Percentiles rank a stretch among this genome's conserved stretches.
These are phyloP conservation scores for Claviceps sp. DNA, from an alignment of 2,329 filamentous ascomycete species.

Conservation along the genomic window DNA sequence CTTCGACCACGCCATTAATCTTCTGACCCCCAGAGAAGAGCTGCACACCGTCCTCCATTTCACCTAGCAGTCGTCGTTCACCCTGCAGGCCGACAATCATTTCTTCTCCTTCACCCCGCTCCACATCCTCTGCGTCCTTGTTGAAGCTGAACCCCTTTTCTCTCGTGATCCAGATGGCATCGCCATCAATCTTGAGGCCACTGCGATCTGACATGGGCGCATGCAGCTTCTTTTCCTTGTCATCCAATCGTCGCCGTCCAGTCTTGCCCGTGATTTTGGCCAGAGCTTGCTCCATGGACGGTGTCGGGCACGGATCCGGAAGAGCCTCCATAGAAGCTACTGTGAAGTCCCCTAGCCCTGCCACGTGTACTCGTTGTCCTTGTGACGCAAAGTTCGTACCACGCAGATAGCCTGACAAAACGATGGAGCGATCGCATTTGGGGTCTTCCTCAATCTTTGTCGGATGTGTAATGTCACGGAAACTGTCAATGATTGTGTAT, in stretches of 20 bases:
- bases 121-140: constrained; percentile 49
- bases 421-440: constrained; percentile 82
- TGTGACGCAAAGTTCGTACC: constrained; percentile 87
- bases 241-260: constrained; percentile 67
- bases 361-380: constrained; percentile 79
- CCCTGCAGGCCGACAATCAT: constrained; percentile 82
- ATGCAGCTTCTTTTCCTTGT: constrained; percentile 93
- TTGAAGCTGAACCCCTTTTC: constrained; percentile 66
- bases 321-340: constrained; percentile 74
- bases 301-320: constrained; percentile 91
- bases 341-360: constrained; percentile 79
- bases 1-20: constrained; percentile 41
- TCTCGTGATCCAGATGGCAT: constrained; percentile 78
- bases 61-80: constrained; percentile 67
- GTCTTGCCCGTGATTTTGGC: constrained; percentile 77
- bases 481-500: constrained; percentile 85
- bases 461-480: constrained; percentile 88
- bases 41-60: constrained; percentile 69
- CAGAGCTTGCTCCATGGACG: constrained; percentile 74
- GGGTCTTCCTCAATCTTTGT: constrained; percentile 78
- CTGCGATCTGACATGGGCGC: constrained; percentile 98
- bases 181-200: constrained; percentile 89
- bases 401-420: constrained; percentile 83
- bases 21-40: constrained; percentile 70
- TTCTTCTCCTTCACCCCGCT: constrained; percentile 88